Conservation (phyloP, 2,329 filamentous ascomycete species). For the Alternaria ventricosa region DNA sequence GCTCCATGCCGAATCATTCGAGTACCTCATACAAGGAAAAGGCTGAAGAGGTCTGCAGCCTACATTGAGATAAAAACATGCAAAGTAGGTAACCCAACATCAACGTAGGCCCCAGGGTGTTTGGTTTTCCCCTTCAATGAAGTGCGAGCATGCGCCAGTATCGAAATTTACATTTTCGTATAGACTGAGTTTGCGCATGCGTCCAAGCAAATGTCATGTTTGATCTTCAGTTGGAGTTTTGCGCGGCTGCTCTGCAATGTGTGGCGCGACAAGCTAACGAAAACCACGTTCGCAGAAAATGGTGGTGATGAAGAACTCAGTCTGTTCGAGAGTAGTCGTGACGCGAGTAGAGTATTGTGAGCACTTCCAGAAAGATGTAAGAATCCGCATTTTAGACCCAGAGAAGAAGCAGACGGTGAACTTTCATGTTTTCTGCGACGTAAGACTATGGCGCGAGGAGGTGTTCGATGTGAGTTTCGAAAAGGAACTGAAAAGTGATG, state of each 20-base stretch:
- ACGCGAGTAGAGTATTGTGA: background rate
- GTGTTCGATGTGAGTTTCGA: rapidly evolving
- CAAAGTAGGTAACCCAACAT: background rate
- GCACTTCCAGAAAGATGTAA: background rate
- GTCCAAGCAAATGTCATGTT: background rate
- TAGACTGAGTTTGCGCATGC: background rate
- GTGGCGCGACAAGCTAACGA: background rate
- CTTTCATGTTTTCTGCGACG: background rate
- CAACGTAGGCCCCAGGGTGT: background rate
- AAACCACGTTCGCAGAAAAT: background rate
- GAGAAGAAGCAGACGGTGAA: background rate
- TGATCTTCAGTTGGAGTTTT: background rate
- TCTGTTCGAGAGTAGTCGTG: background rate
- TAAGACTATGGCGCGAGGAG: background rate
- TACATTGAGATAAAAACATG: background rate
- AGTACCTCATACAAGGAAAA: background rate
- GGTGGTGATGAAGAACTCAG: background rate
- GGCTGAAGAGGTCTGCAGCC: background rate
- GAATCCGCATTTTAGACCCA: rapidly evolving
- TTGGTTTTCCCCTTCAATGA: background rate
- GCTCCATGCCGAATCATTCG: too few species aligned
- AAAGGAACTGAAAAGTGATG: background rate
- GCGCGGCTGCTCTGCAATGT: background rate
- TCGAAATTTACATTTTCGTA: background rate
- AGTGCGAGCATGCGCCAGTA: background rate